Evolutionary conservation across 2,329 filamentous ascomycete species (phyloP).

Genomic region (Colletotrichum eleusines): DNA sequence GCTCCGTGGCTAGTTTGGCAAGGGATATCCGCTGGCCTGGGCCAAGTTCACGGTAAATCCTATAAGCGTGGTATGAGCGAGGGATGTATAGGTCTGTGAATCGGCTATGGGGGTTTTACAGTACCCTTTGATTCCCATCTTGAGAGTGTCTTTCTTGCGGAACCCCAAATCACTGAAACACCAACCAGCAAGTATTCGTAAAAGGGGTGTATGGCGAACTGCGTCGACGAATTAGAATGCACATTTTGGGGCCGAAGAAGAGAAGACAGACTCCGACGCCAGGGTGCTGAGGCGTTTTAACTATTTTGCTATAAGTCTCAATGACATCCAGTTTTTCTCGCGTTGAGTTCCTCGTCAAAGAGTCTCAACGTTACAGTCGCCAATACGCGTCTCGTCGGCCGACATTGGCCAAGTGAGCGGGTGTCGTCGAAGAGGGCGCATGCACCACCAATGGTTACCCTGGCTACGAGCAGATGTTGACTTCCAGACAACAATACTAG

Average conservation of each 20-base stretch:
- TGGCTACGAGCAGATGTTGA: slow-evolving; percentile 7
- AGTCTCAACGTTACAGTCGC: neutral
- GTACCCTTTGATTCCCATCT: slow-evolving; percentile 77
- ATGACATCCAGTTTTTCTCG: neutral
- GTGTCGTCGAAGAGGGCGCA: neutral
- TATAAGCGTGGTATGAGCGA: slow-evolving; percentile 52
- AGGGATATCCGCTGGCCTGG: slow-evolving; percentile 83
- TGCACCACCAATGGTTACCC: slow-evolving; percentile 4
- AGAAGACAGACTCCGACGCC: neutral
- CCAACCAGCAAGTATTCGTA: neutral
- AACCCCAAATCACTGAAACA: neutral
- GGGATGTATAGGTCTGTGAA: slow-evolving; percentile 31
- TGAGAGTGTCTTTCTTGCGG: neutral
- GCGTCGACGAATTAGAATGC: neutral
- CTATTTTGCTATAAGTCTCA: neutral
- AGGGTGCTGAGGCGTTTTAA: neutral
- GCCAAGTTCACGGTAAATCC: slow-evolving; percentile 92
- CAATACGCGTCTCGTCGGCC: neutral
- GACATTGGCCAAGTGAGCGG: neutral
- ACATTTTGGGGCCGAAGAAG: neutral
- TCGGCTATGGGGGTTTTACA: slow-evolving; percentile 20
- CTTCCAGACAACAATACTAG: neutral
- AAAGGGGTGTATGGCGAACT: neutral
- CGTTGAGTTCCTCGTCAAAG: neutral
- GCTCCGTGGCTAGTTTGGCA: slow-evolving; percentile 83